These are phyloP conservation scores for Cladophialophora immunda DNA, from an alignment of 2,329 filamentous ascomycete species.

Conservation along the genomic window DNA sequence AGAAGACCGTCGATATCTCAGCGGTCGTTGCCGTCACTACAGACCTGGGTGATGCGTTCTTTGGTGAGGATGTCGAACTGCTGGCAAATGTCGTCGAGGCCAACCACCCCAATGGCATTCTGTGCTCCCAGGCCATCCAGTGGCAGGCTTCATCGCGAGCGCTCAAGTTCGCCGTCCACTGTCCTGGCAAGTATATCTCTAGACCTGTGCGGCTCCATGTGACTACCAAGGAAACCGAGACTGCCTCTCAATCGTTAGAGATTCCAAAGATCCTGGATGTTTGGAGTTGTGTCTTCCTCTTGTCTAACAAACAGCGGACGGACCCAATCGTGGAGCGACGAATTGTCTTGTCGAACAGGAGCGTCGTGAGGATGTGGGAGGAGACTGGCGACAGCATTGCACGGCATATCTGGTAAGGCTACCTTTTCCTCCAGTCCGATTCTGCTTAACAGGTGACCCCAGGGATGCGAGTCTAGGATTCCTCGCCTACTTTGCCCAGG, in stretches of 20 bases:
- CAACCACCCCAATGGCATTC: conserved; percentile 45
- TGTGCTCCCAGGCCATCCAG: conserved; percentile 52
- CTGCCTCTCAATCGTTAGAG: conserved; percentile 20
- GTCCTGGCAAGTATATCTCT: conserved; percentile 35
- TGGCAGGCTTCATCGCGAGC: conserved; percentile 57
- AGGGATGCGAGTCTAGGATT: conserved; percentile 69
- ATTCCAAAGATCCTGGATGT: conserved; percentile 63
- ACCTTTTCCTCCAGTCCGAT: conserved; percentile 1
- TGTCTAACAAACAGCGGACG: conserved; percentile 52
- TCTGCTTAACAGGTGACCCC: conserved; percentile 21
- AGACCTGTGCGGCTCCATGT: conserved; percentile 39
- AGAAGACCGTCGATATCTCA: conserved; percentile 55
- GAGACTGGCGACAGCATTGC: conserved; percentile 78
- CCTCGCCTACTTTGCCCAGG: conserved; percentile 60
- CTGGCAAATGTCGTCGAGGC: conserved; percentile 34
- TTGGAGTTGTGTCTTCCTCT: conserved; percentile 60
- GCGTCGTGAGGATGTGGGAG: conserved; percentile 66
- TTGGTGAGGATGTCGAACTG: conserved; percentile 58
- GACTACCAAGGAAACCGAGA: conserved; percentile 31
- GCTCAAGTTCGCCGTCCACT: conserved; percentile 53
- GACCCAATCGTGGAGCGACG: conserved; percentile 65
- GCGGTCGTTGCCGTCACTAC: conserved; percentile 71
- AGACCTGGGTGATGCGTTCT: conserved; percentile 72
- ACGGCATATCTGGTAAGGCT: conserved; percentile 71
- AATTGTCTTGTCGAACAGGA: conserved; percentile 54